These are phyloP conservation scores for Vaccinium corymbosum DNA, from an alignment of 148 eudicot genomes.

Conservation along the genomic window DNA sequence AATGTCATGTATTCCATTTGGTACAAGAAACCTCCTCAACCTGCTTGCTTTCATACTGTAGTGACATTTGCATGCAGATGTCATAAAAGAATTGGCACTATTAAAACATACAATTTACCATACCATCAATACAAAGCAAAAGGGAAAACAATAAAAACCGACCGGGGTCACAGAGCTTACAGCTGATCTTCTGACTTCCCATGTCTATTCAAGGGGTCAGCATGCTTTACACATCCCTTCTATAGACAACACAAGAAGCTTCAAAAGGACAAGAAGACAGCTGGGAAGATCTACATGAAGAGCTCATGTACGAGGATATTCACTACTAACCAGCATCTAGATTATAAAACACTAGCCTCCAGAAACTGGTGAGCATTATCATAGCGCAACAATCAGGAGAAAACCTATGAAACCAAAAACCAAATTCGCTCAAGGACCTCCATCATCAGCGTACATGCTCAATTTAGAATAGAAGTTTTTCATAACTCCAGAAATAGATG, in stretches of 20 bases:
- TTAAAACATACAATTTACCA: slow-evolving; percentile 7
- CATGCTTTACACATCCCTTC: neutral
- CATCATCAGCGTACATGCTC: neutral
- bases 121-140: neutral
- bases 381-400: neutral
- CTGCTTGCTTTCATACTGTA: slow-evolving; percentile 82
- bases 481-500: slow-evolving; percentile 2
- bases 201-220: neutral
- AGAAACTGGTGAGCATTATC: slow-evolving; percentile 5
- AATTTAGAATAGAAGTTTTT: neutral
- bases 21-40: slow-evolving; percentile 47
- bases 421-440: neutral
- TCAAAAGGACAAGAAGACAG: slow-evolving; percentile 3
- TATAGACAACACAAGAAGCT: neutral
- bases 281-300: neutral
- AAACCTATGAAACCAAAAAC: slow-evolving; percentile 6
- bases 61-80: slow-evolving; percentile 48
- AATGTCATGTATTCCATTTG: slow-evolving; percentile 41
- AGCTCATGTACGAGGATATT: neutral
- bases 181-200: neutral
- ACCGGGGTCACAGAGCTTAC: neutral
- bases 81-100: slow-evolving; percentile 34
- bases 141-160: neutral
- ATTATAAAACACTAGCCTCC: slow-evolving; percentile 2
- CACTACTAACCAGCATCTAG: neutral